These are phyloP conservation scores for Boletus mariae DNA, from an alignment of 1,284 basidiomycete species.

Conservation along the genomic window DNA sequence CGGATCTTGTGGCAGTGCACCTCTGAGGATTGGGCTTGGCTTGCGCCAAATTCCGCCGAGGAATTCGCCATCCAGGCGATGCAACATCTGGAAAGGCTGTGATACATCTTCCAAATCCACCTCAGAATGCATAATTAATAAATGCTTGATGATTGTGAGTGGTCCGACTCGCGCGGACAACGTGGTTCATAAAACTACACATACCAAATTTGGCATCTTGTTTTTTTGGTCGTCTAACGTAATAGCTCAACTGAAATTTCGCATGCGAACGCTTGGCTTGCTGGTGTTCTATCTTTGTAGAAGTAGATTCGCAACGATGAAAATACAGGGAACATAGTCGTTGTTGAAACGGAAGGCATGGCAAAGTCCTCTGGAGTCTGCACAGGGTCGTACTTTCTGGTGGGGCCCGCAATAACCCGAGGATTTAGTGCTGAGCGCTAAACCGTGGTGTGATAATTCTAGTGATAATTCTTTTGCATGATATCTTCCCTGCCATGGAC, in stretches of 20 bases:
- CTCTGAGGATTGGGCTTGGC: too few species aligned
- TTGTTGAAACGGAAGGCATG: not conserved
- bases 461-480: not conserved
- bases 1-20: not conserved
- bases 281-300: not conserved
- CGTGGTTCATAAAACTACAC: constrained; percentile 20
- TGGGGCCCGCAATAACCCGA: not conserved
- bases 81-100: not conserved
- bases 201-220: constrained; percentile 30
- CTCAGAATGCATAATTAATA: not conserved
- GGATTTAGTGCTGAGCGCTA: not conserved
- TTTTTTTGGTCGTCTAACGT: not conserved
- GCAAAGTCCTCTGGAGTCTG: not conserved
- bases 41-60: not conserved
- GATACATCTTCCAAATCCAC: not conserved
- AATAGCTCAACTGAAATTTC: not conserved
- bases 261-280: not conserved
- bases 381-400: not conserved
- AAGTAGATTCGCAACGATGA: not conserved
- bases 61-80: not conserved
- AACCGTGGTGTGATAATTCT: not conserved
- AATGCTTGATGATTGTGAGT: not conserved
- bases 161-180: not conserved
- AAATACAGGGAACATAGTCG: not conserved
- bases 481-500: not conserved